Evolutionary conservation across 2,329 filamentous ascomycete species (phyloP).

Genomic region (Colletotrichum siamense): DNA sequence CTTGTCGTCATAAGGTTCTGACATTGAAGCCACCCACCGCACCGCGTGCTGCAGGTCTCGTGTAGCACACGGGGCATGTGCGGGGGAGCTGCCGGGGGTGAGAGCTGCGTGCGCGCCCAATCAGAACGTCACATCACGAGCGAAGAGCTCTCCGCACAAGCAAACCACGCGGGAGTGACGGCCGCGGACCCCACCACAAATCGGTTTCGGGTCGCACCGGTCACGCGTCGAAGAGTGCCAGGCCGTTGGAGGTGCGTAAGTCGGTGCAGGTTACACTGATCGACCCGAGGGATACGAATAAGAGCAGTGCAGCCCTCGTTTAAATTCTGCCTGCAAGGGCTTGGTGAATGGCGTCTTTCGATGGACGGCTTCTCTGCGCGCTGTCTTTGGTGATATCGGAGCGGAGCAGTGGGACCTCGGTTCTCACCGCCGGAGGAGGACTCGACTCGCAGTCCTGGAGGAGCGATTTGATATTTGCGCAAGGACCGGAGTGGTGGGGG

Average conservation of each 20-base stretch:
- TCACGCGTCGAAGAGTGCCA: background rate
- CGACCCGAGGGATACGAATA: background rate
- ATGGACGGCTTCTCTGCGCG: background rate
- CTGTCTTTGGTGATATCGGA: background rate
- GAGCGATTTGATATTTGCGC: background rate
- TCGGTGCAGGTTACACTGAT: background rate
- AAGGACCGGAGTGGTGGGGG: constrained; percentile 5
- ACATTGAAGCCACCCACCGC: background rate
- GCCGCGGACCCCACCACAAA: background rate
- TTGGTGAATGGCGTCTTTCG: background rate
- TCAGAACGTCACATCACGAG: background rate
- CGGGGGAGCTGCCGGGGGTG: background rate
- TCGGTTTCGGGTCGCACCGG: constrained; percentile 5
- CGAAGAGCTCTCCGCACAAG: constrained; percentile 3
- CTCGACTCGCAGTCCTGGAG: background rate
- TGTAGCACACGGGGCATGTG: constrained; percentile 1
- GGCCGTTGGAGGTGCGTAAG: background rate
- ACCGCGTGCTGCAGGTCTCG: constrained; percentile 1
- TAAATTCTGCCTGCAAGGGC: background rate
- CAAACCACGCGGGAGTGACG: background rate
- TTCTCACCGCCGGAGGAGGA: background rate
- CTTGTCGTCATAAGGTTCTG: constrained; percentile 6
- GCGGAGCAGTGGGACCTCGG: background rate
- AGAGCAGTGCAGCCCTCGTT: background rate
- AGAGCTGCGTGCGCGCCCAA: background rate